These are phyloP conservation scores for Lumnitzera racemosa DNA, from an alignment of 345 rosid genomes.

Conservation along the genomic window DNA sequence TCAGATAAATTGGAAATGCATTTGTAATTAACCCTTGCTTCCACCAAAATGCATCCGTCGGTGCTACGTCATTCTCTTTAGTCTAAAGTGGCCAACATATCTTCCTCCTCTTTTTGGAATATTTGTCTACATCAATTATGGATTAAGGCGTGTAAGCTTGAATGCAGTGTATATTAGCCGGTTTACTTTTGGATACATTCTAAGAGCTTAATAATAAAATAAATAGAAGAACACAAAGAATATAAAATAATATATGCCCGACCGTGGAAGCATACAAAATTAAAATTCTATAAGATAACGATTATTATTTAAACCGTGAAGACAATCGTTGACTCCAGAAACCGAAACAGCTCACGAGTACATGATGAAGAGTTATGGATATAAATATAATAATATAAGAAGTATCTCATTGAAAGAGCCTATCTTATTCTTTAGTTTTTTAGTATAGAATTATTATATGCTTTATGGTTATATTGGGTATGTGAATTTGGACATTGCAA, in stretches of 20 bases:
- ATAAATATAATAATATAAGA: conserved; percentile 2
- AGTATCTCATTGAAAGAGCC: conserved; percentile 2
- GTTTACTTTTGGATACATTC: conserved; percentile 4
- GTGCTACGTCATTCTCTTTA: too few relatives aligned
- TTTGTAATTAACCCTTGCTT: too few relatives aligned
- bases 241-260: not conserved
- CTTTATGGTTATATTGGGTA: conserved; percentile 23
- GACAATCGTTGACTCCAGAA: conserved; percentile 29
- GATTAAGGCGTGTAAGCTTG: too few relatives aligned
- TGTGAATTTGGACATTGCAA: conserved; percentile 30
- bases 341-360: conserved; percentile 36
- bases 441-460: conserved; percentile 11
- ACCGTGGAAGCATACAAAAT: not conserved
- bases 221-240: too few relatives aligned
- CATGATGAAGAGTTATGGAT: conserved; percentile 13
- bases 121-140: too few relatives aligned
- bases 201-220: not conserved
- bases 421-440: conserved; percentile 9
- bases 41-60: too few relatives aligned
- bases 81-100: too few relatives aligned
- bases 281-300: too few relatives aligned
- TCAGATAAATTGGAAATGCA: too few relatives aligned
- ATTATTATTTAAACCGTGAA: conserved; percentile 4
- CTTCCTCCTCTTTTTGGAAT: too few relatives aligned
- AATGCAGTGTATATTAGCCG: too few relatives aligned